Conservation (phyloP, 1,139 yeast genomes). For the Kluyveromyces sp. region DNA sequence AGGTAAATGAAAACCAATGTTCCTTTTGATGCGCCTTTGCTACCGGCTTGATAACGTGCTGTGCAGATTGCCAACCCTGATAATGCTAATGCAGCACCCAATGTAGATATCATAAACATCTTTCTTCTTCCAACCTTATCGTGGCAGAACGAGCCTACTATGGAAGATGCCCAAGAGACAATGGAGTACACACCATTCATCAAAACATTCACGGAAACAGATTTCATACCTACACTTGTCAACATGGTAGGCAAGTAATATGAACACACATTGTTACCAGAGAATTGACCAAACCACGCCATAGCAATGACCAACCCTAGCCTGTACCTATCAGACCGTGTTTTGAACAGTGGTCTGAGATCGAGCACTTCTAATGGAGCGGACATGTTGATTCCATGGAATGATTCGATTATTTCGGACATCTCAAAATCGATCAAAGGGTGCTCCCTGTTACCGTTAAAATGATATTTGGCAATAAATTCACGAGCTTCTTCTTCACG, state of each 20-base stretch:
- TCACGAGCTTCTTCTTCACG: slow-evolving; percentile 3
- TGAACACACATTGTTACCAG: slow-evolving; percentile 3
- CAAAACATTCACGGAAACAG: neutral
- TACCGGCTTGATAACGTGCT: neutral
- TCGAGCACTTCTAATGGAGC: neutral
- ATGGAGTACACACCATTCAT: slow-evolving; percentile 3
- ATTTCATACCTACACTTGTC: neutral
- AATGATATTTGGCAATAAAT: slow-evolving; percentile 1
- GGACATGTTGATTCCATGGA: neutral
- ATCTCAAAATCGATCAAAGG: slow-evolving; percentile 1
- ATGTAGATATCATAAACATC: neutral
- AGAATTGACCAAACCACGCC: slow-evolving; percentile 5
- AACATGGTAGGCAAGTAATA: slow-evolving; percentile 3
- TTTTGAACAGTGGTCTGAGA: neutral
- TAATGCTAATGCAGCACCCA: neutral
- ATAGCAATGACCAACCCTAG: neutral
- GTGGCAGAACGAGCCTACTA: neutral
- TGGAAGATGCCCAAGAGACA: slow-evolving; percentile 1
- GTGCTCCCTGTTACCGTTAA: neutral
- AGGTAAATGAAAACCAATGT: slow-evolving; percentile 2
- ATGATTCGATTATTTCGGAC: slow-evolving; percentile 1
- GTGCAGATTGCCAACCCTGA: slow-evolving; percentile 1
- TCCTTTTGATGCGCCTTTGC: neutral
- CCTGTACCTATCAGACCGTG: neutral
- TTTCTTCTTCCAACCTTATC: slow-evolving; percentile 3